Evolutionary conservation across 768 basidiomycete genomes (phyloP).

Genomic region (Sporobolomyces pararoseus): DNA sequence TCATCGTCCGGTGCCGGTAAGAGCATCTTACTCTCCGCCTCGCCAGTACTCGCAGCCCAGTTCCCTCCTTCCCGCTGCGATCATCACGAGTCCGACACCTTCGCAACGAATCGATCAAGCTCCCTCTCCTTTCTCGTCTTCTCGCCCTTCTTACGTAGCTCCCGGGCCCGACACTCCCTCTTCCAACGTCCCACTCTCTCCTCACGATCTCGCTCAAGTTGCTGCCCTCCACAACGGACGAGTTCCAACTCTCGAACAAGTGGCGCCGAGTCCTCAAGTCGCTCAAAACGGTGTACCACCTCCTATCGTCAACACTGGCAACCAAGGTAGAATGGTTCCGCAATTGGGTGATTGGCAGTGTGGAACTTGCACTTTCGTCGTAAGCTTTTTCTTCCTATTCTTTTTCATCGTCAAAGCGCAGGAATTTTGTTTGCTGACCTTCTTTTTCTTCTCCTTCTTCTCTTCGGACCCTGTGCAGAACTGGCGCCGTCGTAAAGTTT

Average conservation of each 20-base stretch:
- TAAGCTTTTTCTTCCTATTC: background rate
- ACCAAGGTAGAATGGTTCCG: constrained; percentile 31
- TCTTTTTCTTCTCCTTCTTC: background rate
- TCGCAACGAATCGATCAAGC: background rate
- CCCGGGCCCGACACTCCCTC: constrained; percentile 7
- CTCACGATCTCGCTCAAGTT: constrained; percentile 13
- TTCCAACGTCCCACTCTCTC: background rate
- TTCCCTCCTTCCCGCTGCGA: background rate
- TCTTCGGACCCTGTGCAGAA: constrained; percentile 14
- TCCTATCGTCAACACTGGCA: constrained; percentile 42
- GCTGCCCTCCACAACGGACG: constrained; percentile 34
- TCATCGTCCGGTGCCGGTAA: background rate
- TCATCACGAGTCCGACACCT: background rate
- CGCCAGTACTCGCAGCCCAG: too few species aligned
- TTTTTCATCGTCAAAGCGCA: background rate
- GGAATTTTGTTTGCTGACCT: background rate
- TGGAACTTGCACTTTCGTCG: constrained; percentile 28
- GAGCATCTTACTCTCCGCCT: background rate
- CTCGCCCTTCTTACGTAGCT: constrained; percentile 8
- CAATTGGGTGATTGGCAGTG: constrained; percentile 38
- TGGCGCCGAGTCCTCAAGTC: constrained; percentile 16
- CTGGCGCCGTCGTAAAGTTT: constrained; percentile 40
- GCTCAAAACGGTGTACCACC: background rate
- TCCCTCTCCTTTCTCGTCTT: background rate
- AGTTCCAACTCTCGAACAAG: constrained; percentile 25